These are phyloP conservation scores for Albophoma yamanashiensis DNA, from an alignment of 2,329 filamentous ascomycete genomes.

Conservation along the genomic window DNA sequence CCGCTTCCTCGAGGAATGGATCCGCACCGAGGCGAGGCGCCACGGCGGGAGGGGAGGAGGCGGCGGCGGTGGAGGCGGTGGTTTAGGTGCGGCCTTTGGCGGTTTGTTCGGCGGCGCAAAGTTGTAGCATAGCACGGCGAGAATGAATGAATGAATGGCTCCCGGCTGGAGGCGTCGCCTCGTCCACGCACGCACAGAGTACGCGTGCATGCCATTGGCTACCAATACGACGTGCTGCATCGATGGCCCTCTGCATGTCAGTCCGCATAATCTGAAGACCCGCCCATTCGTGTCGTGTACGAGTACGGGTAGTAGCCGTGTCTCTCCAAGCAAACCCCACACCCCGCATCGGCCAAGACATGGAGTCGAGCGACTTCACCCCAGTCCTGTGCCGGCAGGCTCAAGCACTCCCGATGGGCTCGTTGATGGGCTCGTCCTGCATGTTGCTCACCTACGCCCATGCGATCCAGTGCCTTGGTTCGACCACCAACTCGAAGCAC, in stretches of 20 bases:
- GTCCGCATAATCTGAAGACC: background rate
- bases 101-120: slow-evolving; percentile 28
- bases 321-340: background rate
- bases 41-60: slow-evolving; percentile 33
- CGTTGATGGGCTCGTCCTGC: background rate
- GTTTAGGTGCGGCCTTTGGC: slow-evolving; percentile 19
- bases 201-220: background rate
- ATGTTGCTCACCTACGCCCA: background rate
- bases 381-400: no score
- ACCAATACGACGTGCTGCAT: background rate
- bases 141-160: background rate
- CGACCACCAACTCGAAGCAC: no score
- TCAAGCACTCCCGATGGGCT: background rate
- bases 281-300: no score
- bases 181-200: background rate
- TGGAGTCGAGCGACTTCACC: background rate
- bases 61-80: slow-evolving; percentile 18
- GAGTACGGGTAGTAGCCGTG: no score
- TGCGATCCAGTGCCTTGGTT: background rate
- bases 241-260: background rate
- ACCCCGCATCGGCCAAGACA: background rate
- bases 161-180: background rate
- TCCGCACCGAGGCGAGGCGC: slow-evolving; percentile 37
- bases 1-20: slow-evolving; percentile 42
- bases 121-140: background rate